These are phyloP conservation scores for Heliamphora exappendiculata DNA, from an alignment of 148 eudicot genomes.

Conservation along the genomic window DNA sequence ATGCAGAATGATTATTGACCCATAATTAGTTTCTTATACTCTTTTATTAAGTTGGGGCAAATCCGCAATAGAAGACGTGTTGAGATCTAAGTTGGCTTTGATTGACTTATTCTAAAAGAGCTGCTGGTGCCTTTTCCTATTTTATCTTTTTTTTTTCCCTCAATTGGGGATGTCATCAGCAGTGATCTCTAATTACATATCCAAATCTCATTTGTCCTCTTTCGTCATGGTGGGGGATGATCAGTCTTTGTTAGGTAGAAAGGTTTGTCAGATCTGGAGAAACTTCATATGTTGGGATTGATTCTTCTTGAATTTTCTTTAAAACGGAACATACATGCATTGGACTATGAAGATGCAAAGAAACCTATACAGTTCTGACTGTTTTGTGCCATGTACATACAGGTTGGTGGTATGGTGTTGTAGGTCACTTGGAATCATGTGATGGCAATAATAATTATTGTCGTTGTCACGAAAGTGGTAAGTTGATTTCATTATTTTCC, in stretches of 20 bases:
- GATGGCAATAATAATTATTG: constrained; percentile 61
- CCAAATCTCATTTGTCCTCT: constrained; percentile 9
- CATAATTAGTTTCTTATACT: neutral
- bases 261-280: neutral
- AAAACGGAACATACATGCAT: neutral
- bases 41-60: neutral
- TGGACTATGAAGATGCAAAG: neutral
- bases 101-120: neutral
- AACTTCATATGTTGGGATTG: neutral
- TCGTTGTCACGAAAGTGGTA: constrained; percentile 29
- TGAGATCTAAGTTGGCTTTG: neutral
- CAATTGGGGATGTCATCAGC: constrained; percentile 4
- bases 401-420: constrained; percentile 99
- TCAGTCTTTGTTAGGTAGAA: constrained; percentile 8
- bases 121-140: neutral
- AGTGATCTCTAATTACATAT: neutral
- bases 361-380: neutral
- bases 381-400: constrained; percentile 15
- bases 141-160: neutral
- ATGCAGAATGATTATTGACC: neutral
- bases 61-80: constrained; percentile 17
- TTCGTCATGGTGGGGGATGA: constrained; percentile 7
- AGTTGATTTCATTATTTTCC: neutral
- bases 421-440: constrained; percentile 90
- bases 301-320: constrained; percentile 7